phyloP scores from a whole-genome alignment of 2,329 filamentous ascomycete species.

The Nakataea oryzae region DNA sequence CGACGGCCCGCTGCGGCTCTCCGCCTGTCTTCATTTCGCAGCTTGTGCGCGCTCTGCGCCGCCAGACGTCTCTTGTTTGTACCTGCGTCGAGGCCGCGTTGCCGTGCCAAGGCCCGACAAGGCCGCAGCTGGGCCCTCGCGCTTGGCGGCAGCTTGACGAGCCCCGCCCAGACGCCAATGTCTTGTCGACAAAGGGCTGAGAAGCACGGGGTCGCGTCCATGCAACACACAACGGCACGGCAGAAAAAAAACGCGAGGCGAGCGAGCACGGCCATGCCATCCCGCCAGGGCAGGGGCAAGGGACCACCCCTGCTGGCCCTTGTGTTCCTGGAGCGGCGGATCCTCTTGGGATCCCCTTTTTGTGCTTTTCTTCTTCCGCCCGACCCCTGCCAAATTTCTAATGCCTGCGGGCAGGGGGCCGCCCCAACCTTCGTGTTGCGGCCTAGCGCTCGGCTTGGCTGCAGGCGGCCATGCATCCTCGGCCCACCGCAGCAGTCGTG shows the following conservation, averaged over 20 bases:
- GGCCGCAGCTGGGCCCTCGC: not conserved
- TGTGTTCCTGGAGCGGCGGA: not conserved
- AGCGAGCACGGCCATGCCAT: too few relatives aligned
- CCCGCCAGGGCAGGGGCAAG: not conserved
- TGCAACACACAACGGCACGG: not conserved
- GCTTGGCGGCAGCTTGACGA: not conserved
- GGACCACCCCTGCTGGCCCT: not conserved
- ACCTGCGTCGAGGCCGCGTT: too few relatives aligned
- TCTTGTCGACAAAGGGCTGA: not conserved
- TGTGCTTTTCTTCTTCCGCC: not conserved
- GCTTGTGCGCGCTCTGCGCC: not conserved
- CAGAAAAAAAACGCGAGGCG: not conserved
- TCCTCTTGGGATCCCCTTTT: not conserved
- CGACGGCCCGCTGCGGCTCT: too few relatives aligned
- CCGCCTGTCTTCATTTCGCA: too few relatives aligned
- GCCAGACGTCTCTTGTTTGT: not conserved
- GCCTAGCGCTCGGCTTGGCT: not conserved
- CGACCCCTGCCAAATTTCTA: not conserved
- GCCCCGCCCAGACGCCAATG: not conserved
- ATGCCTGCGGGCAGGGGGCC: not conserved
- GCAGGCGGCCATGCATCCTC: not conserved
- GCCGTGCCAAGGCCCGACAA: not conserved
- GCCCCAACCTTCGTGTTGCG: constrained; percentile 1
- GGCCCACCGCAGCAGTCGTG: not conserved
- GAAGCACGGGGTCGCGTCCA: not conserved